A percentile compares a stretch with the other conserved stretches of the same genome.
phyloP scores from a whole-genome alignment of 805 yeast genomes.

The Lipomyces starkeyi region DNA sequence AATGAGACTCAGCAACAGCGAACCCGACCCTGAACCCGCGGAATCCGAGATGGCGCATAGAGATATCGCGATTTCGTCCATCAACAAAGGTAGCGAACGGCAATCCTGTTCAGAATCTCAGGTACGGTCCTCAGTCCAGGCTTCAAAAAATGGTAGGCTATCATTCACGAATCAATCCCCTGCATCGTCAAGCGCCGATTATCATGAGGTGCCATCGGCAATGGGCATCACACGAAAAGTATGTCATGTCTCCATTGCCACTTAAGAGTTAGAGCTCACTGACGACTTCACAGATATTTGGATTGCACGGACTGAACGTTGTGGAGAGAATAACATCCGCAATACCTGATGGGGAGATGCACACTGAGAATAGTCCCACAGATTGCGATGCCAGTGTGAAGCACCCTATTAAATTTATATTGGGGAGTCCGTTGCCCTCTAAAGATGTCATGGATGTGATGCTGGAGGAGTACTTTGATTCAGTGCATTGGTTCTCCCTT shows the following conservation, averaged over 20 bases:
- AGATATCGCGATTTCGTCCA: no score
- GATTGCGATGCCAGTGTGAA: background rate
- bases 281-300: constrained; percentile 3
- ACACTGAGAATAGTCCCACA: background rate
- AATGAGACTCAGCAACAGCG: no score
- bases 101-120: no score
- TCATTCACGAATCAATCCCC: no score
- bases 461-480: constrained; percentile 17
- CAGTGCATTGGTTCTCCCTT: constrained; percentile 30
- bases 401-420: background rate
- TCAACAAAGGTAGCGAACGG: no score
- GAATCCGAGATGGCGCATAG: no score
- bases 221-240: constrained; percentile 4
- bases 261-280: no score
- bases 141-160: no score
- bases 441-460: constrained; percentile 1
- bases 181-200: no score
- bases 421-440: constrained; percentile 1
- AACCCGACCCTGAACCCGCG: no score
- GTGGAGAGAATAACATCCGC: background rate
- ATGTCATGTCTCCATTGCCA: no score
- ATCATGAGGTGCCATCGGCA: background rate
- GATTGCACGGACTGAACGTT: background rate
- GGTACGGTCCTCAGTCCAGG: no score
- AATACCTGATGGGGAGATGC: constrained; percentile 3